Conservation (phyloP, 768 basidiomycete species). For the Postia placenta region DNA sequence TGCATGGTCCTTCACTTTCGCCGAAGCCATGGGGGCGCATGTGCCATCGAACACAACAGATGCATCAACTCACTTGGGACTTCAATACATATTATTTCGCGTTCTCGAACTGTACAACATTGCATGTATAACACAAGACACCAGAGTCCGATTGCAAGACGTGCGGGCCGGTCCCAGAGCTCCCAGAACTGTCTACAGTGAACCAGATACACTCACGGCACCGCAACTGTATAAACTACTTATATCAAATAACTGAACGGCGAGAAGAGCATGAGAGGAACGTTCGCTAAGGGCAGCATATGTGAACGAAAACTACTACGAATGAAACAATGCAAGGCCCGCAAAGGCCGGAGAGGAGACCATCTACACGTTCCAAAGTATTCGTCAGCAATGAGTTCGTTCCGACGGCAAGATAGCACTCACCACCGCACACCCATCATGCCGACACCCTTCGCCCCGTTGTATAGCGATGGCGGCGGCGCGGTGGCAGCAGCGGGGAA, state of each 20-base stretch:
- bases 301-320: not conserved
- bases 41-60: no score
- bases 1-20: no score
- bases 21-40: no score
- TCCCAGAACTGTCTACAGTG: not conserved
- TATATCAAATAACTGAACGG: not conserved
- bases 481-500: not conserved
- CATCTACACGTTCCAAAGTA: not conserved
- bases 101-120: slow-evolving; percentile 1
- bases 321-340: not conserved
- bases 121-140: slow-evolving; percentile 4
- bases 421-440: not conserved
- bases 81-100: not conserved
- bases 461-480: not conserved
- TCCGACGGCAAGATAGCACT: no score
- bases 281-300: not conserved
- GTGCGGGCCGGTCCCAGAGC: not conserved
- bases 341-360: not conserved
- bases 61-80: not conserved
- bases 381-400: not conserved
- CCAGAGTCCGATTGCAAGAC: not conserved
- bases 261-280: not conserved
- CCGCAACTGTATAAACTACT: not conserved
- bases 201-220: not conserved
- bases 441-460: not conserved